These are phyloP conservation scores for Herpomyces periplanetae DNA, from an alignment of 2,329 filamentous ascomycete species.

Conservation along the genomic window DNA sequence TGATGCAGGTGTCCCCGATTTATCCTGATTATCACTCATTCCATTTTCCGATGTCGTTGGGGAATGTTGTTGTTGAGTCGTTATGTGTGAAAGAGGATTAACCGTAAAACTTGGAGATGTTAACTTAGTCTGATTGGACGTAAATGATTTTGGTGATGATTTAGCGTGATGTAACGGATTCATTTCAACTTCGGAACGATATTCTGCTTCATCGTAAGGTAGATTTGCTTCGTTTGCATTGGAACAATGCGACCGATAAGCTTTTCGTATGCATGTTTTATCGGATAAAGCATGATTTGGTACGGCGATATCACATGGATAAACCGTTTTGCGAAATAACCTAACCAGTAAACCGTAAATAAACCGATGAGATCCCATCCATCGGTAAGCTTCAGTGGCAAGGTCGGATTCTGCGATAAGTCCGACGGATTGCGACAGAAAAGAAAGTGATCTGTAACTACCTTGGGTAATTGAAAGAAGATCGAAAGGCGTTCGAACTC, in stretches of 20 bases:
- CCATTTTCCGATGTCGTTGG: conserved; percentile 4
- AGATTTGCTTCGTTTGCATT: conserved; percentile 4
- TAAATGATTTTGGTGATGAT: not conserved
- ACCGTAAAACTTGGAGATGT: not conserved
- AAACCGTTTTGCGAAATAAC: conserved; percentile 31
- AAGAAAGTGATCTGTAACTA: conserved; percentile 30
- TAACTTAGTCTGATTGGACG: not conserved
- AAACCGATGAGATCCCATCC: conserved; percentile 64
- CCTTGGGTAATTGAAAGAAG: conserved; percentile 60
- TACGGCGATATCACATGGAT: conserved; percentile 57
- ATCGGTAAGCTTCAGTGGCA: conserved; percentile 55
- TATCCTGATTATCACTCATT: conserved; percentile 8
- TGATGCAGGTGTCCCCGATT: conserved; percentile 9
- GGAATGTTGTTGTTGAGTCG: conserved; percentile 3
- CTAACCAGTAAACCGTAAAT: conserved; percentile 45
- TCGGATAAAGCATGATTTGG: conserved; percentile 41
- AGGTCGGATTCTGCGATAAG: conserved; percentile 68
- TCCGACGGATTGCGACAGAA: conserved; percentile 59
- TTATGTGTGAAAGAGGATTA: not conserved
- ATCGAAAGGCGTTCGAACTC: conserved; percentile 43
- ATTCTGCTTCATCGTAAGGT: not conserved
- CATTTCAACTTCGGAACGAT: not conserved
- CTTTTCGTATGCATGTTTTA: conserved; percentile 29
- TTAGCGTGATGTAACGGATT: not conserved
- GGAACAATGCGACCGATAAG: conserved; percentile 16